A percentile compares a stretch with the other conserved stretches of the same genome.
phyloP scores from a whole-genome alignment of 768 basidiomycete species.

The Lentinula detonsa region DNA sequence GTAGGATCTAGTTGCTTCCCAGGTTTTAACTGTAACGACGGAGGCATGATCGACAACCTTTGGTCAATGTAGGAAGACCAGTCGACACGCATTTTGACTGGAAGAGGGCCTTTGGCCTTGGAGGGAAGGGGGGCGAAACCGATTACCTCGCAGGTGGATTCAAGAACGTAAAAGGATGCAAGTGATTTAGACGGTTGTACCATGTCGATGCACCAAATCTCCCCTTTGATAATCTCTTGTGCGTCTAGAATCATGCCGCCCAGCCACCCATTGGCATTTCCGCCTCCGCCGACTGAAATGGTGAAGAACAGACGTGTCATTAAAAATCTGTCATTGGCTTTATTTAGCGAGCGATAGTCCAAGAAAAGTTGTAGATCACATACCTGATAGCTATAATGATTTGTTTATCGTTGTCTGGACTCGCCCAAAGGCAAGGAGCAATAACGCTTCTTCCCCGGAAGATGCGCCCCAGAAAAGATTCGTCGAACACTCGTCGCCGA shows the following conservation, averaged over 20 bases:
- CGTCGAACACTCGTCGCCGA: slow-evolving; percentile 32
- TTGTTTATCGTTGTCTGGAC: slow-evolving; percentile 55
- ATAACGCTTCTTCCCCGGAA: slow-evolving; percentile 30
- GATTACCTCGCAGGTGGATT: slow-evolving; percentile 69
- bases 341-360: not conserved
- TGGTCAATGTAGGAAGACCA: slow-evolving; percentile 56
- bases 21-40: not conserved
- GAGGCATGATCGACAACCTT: slow-evolving; percentile 6
- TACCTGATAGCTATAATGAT: slow-evolving; percentile 52
- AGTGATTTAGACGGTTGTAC: slow-evolving; percentile 11
- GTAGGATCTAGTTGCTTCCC: not conserved
- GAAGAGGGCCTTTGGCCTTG: not conserved
- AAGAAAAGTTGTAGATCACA: slow-evolving; percentile 2
- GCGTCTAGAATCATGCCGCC: slow-evolving; percentile 36
- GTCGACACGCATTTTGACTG: slow-evolving; percentile 42
- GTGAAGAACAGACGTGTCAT: slow-evolving; percentile 59
- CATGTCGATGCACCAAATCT: slow-evolving; percentile 55
- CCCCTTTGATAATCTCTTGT: slow-evolving; percentile 44
- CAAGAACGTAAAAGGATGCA: slow-evolving; percentile 52
- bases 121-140: slow-evolving; percentile 26
- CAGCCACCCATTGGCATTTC: slow-evolving; percentile 26
- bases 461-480: slow-evolving; percentile 44
- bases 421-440: slow-evolving; percentile 46
- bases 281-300: slow-evolving; percentile 43
- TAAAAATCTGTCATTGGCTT: slow-evolving; percentile 43